phyloP scores from a whole-genome alignment of 441 rosid genomes.

The Erodium moschatum region DNA sequence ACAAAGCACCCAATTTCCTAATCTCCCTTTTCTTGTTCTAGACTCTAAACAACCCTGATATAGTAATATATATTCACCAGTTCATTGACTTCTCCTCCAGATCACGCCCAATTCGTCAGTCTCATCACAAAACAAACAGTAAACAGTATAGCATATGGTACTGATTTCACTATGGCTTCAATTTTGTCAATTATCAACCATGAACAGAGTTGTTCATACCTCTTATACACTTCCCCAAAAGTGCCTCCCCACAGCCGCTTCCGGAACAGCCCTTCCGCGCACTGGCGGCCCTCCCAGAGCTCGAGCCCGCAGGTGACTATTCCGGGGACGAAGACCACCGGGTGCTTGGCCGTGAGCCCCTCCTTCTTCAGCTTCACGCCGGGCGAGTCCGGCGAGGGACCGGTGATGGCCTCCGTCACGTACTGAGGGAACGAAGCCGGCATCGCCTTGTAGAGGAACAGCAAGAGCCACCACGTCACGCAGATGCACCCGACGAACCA shows the following conservation, averaged over 20 bases:
- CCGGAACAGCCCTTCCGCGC: conserved; percentile 83
- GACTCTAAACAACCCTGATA: not conserved
- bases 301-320: conserved; percentile 91
- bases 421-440: conserved; percentile 79
- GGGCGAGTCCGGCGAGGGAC: conserved; percentile 79
- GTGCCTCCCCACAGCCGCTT: conserved; percentile 95
- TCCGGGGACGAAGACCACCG: conserved; percentile 83
- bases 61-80: not conserved
- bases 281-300: conserved; percentile 86
- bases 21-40: not conserved
- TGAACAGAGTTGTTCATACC: conserved; percentile 28
- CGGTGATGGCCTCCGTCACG: conserved; percentile 81
- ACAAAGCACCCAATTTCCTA: not conserved
- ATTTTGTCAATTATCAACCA: too few relatives aligned
- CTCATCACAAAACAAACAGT: not conserved
- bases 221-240: conserved; percentile 78
- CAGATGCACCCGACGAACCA: conserved; percentile 80
- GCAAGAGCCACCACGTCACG: conserved; percentile 68
- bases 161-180: too few relatives aligned
- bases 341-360: conserved; percentile 38
- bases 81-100: too few relatives aligned
- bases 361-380: conserved; percentile 73
- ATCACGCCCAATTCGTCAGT: not conserved
- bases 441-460: conserved; percentile 72
- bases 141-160: not conserved